These are phyloP conservation scores for Metschnikowia proteae DNA, from an alignment of 805 yeast species.

Conservation along the genomic window DNA sequence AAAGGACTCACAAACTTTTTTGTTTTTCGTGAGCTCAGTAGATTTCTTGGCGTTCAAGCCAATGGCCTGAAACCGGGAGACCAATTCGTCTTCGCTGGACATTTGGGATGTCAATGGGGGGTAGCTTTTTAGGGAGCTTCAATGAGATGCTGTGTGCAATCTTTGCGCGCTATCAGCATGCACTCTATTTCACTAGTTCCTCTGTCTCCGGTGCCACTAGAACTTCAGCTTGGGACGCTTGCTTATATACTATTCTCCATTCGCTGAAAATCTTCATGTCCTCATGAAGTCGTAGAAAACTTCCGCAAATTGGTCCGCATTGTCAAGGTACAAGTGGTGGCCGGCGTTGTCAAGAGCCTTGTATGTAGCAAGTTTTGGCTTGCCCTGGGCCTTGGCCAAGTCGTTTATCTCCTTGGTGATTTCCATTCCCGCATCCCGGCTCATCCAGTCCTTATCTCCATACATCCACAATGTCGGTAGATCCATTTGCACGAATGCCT, in stretches of 20 bases:
- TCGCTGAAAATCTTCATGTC: neutral
- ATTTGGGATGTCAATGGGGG: neutral
- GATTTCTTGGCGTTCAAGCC: slow-evolving; percentile 74
- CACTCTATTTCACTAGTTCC: neutral
- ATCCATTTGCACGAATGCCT: slow-evolving; percentile 35
- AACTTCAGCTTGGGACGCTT: neutral
- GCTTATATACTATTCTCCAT: neutral
- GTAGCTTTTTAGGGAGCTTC: neutral
- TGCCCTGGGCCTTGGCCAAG: slow-evolving; percentile 9
- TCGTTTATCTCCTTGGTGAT: slow-evolving; percentile 23
- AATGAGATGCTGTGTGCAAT: neutral
- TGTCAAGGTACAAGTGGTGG: slow-evolving; percentile 54
- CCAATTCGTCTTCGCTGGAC: slow-evolving; percentile 29
- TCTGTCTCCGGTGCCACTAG: neutral
- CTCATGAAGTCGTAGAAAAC: slow-evolving; percentile 5
- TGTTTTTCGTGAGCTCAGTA: slow-evolving; percentile 78
- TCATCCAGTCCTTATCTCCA: slow-evolving; percentile 74
- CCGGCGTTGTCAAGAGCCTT: slow-evolving; percentile 43
- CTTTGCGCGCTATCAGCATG: neutral
- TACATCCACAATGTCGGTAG: slow-evolving; percentile 57
- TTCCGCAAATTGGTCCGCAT: slow-evolving; percentile 35
- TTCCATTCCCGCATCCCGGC: slow-evolving; percentile 50
- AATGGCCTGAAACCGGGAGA: slow-evolving; percentile 38
- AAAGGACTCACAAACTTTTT: slow-evolving; percentile 74
- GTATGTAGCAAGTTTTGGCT: slow-evolving; percentile 20